Percentiles rank a stretch among this genome's conserved stretches.
phyloP scores from a whole-genome alignment of 805 yeast species.

The Lachancea nothofagi region DNA sequence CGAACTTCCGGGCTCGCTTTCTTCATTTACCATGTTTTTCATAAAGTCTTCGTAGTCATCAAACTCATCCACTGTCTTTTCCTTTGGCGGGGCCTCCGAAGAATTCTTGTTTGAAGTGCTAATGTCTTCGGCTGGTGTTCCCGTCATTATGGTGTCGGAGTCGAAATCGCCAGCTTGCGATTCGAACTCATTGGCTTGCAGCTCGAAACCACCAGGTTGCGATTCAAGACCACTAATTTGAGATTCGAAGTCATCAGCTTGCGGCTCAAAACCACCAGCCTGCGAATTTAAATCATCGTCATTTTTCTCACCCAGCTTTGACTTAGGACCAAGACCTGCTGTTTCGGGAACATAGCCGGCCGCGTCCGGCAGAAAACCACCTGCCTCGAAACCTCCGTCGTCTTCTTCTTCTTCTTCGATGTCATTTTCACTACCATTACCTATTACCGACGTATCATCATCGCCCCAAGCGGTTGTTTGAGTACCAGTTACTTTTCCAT shows the following conservation, averaged over 20 bases:
- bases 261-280: conserved; percentile 7
- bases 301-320: neutral
- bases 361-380: conserved; percentile 10
- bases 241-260: neutral
- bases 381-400: conserved; percentile 5
- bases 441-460: conserved; percentile 14
- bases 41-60: conserved; percentile 32
- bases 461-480: conserved; percentile 13
- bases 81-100: neutral
- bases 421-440: neutral
- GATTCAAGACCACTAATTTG: neutral
- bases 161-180: too few relatives aligned
- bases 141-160: too few relatives aligned
- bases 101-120: too few relatives aligned
- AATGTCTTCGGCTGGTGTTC: too few relatives aligned
- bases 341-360: conserved; percentile 7
- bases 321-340: neutral
- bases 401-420: neutral
- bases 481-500: conserved; percentile 34
- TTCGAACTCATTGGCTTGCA: neutral
- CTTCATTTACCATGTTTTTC: conserved; percentile 28
- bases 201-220: neutral
- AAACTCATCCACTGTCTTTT: neutral
- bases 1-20: conserved; percentile 20
- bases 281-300: neutral